phyloP scores from a whole-genome alignment of 192 early-diverging fungal species.

The Backusella parvicylindrica region DNA sequence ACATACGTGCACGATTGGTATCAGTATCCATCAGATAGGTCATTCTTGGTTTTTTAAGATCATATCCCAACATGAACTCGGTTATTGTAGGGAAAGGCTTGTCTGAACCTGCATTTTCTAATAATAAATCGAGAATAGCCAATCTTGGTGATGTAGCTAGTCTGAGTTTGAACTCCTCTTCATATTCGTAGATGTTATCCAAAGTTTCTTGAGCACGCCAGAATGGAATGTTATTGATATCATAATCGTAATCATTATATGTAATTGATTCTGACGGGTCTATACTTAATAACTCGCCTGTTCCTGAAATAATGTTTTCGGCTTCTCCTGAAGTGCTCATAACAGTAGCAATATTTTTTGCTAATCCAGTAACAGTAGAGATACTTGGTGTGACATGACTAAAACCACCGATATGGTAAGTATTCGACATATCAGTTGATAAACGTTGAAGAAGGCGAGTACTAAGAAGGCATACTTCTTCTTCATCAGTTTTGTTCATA shows the following conservation, averaged over 20 bases:
- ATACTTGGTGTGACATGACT: conserved; percentile 5
- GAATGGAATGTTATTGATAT: conserved; percentile 35
- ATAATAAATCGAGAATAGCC: conserved; percentile 80
- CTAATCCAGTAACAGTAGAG: conserved; percentile 29
- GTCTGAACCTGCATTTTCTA: conserved; percentile 63
- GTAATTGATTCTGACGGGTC: conserved; percentile 44
- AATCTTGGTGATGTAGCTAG: conserved; percentile 56
- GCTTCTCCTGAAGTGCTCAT: conserved; percentile 60
- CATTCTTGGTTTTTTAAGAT: conserved; percentile 37
- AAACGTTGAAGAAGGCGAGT: conserved; percentile 74
- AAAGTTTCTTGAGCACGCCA: conserved; percentile 24
- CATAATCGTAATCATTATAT: conserved; percentile 24
- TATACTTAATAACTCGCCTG: conserved; percentile 66
- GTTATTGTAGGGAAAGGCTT: conserved; percentile 70
- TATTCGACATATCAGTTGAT: conserved; percentile 65
- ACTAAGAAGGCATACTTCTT: conserved; percentile 73
- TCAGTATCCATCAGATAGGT: conserved; percentile 39
- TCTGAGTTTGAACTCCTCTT: conserved; percentile 1
- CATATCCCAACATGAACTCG: conserved; percentile 88
- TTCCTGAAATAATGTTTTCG: conserved; percentile 75
- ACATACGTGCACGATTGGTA: conserved; percentile 27
- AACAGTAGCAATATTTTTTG: conserved; percentile 74
- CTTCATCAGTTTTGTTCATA: conserved; percentile 61
- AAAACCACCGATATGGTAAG: conserved; percentile 40
- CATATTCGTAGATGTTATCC: conserved; percentile 17